A percentile compares a stretch with the other conserved stretches of the same genome.
phyloP scores from a whole-genome alignment of 257 asterid species.

The Cordia subcordata region DNA sequence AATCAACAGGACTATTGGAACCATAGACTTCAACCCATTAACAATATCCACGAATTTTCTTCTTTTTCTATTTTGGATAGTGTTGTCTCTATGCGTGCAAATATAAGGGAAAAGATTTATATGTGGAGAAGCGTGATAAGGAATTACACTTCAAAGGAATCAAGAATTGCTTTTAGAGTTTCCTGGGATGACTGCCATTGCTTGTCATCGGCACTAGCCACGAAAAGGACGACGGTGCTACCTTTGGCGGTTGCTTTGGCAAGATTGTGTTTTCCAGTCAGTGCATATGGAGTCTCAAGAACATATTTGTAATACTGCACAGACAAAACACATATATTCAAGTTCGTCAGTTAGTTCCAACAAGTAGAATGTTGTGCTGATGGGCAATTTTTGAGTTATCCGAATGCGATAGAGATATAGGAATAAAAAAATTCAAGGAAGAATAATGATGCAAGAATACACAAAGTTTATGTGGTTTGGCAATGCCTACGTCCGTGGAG shows the following conservation, averaged over 20 bases:
- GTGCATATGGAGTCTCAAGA: conserved; percentile 90
- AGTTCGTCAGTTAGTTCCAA: neutral
- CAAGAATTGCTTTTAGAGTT: conserved; percentile 74
- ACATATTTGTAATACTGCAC: conserved; percentile 84
- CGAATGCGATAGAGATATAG: no score
- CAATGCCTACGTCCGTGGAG: no score
- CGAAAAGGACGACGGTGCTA: conserved; percentile 77
- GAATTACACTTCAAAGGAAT: conserved; percentile 69
- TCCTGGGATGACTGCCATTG: conserved; percentile 76
- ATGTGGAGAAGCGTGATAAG: neutral
- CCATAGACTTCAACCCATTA: no score
- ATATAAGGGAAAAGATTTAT: neutral
- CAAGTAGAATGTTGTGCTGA: no score
- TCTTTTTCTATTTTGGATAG: no score
- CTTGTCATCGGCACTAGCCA: conserved; percentile 86
- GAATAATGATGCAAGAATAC: no score
- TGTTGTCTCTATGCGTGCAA: neutral
- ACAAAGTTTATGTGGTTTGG: no score
- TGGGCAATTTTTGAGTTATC: no score
- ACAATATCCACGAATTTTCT: no score
- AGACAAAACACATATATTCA: neutral
- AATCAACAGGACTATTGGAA: no score
- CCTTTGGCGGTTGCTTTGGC: conserved; percentile 97
- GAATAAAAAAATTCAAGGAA: no score
- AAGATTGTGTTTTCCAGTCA: conserved; percentile 87